Evolutionary conservation across 805 yeast genomes (phyloP).

Genomic region (Torulaspora maleeae): DNA sequence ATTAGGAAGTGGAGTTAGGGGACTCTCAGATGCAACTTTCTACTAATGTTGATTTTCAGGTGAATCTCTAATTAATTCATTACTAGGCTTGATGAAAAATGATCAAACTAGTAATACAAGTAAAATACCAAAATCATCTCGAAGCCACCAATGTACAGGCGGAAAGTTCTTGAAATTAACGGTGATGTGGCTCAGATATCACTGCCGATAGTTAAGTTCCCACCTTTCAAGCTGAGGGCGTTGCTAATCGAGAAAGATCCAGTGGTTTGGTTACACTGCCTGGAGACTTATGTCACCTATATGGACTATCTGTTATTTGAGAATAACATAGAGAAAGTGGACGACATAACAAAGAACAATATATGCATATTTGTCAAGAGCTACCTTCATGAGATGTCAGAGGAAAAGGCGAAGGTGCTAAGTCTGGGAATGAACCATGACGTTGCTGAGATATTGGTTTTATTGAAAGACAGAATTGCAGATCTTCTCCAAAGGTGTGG

Average conservation of each 20-base stretch:
- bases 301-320: conserved; percentile 44
- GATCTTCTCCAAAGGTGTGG: conserved; percentile 49
- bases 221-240: conserved; percentile 70
- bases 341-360: conserved; percentile 55
- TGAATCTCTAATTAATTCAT: too few relatives aligned
- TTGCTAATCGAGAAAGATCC: conserved; percentile 80
- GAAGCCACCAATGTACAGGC: conserved; percentile 6
- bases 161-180: conserved; percentile 19
- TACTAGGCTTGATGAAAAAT: too few relatives aligned
- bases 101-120: too few relatives aligned
- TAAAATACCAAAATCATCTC: not conserved
- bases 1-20: not conserved
- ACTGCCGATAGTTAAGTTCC: conserved; percentile 63
- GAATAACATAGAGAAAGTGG: conserved; percentile 39
- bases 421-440: conserved; percentile 72
- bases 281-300: conserved; percentile 57
- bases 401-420: conserved; percentile 55
- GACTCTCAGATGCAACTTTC: not conserved
- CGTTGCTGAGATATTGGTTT: conserved; percentile 49
- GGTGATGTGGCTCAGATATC: conserved; percentile 21
- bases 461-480: conserved; percentile 48
- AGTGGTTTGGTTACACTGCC: conserved; percentile 71
- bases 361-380: conserved; percentile 51
- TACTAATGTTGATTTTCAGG: too few relatives aligned
- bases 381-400: conserved; percentile 56